Evolutionary conservation across 2,329 filamentous ascomycete species (phyloP), one percentile per base, ranked within the genome.

Genomic region (Stachybotrys chlorohalonatus): DNA sequence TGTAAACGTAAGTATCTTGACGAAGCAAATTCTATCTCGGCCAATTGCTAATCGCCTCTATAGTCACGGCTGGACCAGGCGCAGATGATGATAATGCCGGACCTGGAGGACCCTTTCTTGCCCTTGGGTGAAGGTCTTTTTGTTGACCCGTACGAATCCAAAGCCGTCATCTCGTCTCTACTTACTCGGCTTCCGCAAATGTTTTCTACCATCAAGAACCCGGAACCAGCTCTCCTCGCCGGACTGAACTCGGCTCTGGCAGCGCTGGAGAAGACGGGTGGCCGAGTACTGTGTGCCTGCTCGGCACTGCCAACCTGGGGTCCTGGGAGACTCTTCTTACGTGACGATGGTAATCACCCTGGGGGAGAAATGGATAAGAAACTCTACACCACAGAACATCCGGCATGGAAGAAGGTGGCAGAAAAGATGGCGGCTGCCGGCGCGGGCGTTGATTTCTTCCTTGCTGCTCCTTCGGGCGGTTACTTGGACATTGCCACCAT

Each of bases 11-110:
- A 74, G 86, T 80, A 39, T 52, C 9, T 31, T 48, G 17, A 1
- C 15, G 39, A 7, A 6, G 13, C 24, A 24, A 24, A 24, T 24
- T 4, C 24, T 24, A 16, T 15, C 1, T 47, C 46, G 24, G 13
- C 13, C 24, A 7, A 30, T 56, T 57, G 49, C 62, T 60, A 55
- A 68, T 51, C 16, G n/a, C 9, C 16, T 7, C 17, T 42, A 52
- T 56, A 90, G 85, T 73, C 90, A 45, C 80, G 80, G 47, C 76
- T 96, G 47, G 87, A 94, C 54, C 85, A 91, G 72, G 90, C 94
- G 9, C 94, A 99, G 67, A 96, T 99, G 90, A 84, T 99, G 77
- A 92, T 99, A 52, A 96, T 99, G 90, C 89, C 94, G 4, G 94
- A 99, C 67, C 81, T 99, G 51, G 92, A 97, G 64, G 94, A 99